These are phyloP conservation scores for Diaporthe amygdali DNA, from an alignment of 2,329 filamentous ascomycete genomes.

Conservation along the genomic window DNA sequence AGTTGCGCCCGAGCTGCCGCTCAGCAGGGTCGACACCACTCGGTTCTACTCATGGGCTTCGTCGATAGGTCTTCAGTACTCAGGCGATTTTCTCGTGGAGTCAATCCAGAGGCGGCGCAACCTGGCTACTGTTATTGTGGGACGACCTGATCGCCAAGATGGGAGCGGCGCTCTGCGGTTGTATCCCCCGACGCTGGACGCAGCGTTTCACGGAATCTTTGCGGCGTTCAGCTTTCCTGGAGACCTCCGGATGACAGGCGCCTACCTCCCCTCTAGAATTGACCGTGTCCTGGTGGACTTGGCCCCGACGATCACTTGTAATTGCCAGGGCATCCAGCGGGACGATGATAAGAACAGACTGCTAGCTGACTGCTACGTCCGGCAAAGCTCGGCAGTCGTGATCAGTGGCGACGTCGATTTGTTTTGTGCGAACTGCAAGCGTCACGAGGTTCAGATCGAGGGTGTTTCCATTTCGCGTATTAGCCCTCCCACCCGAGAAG, in stretches of 20 bases:
- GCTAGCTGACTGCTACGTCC: background rate
- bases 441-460: background rate
- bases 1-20: conserved; percentile 12
- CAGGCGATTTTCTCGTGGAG: background rate
- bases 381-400: background rate
- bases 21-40: background rate
- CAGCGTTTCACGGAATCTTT: background rate
- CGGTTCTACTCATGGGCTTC: background rate
- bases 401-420: background rate
- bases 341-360: background rate
- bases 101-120: background rate
- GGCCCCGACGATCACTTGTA: too few species aligned
- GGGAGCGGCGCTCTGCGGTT: background rate
- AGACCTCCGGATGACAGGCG: too few species aligned
- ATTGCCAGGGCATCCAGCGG: too few species aligned
- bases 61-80: background rate
- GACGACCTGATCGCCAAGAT: too few species aligned
- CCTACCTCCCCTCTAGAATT: background rate
- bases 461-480: background rate
- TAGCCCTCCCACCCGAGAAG: background rate
- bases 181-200: background rate
- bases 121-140: background rate
- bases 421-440: background rate
- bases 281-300: too few species aligned
- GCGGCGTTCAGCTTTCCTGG: background rate